phyloP scores from a whole-genome alignment of 2,329 filamentous ascomycete species.

The Cladorrhinum sp. region DNA sequence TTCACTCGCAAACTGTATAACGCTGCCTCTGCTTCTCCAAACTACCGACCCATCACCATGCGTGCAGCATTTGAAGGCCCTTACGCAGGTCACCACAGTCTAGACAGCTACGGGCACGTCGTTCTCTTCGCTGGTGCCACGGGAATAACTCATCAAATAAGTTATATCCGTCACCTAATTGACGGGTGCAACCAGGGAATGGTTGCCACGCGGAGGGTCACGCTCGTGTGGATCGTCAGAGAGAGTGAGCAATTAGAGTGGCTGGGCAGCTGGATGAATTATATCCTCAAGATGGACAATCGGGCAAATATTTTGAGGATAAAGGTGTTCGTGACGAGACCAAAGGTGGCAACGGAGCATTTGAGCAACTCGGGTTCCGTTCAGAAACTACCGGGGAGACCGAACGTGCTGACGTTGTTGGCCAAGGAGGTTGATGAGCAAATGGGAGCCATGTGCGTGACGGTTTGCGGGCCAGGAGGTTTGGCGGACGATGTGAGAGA shows the following conservation, averaged over 20 bases:
- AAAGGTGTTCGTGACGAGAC: constrained; percentile 85
- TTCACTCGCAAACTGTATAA: constrained; percentile 81
- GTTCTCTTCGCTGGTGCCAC: constrained; percentile 90
- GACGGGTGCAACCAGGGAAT: constrained; percentile 66
- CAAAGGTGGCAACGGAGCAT: constrained; percentile 78
- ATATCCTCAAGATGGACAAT: constrained; percentile 71
- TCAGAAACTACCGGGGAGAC: constrained; percentile 87
- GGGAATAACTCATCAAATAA: constrained; percentile 92
- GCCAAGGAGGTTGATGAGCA: constrained; percentile 78
- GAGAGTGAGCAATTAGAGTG: constrained; percentile 87
- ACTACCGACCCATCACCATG: constrained; percentile 53
- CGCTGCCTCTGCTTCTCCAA: constrained; percentile 55
- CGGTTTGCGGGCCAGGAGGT: constrained; percentile 72
- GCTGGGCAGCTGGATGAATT: constrained; percentile 82
- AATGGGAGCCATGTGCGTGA: constrained; percentile 84
- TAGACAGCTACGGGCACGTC: constrained; percentile 88
- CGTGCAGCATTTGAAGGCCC: constrained; percentile 83
- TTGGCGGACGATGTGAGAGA: constrained; percentile 72
- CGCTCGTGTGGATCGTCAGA: constrained; percentile 89
- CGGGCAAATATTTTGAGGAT: constrained; percentile 81
- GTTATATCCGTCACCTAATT: constrained; percentile 77
- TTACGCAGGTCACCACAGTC: constrained; percentile 77
- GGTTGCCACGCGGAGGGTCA: constrained; percentile 75
- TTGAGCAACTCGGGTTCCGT: constrained; percentile 73
- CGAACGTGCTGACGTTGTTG: constrained; percentile 76